A percentile compares a stretch with the other conserved stretches of the same genome.
Conservation (phyloP, 2,329 filamentous ascomycete species). For the Apiospora phragmitis region DNA sequence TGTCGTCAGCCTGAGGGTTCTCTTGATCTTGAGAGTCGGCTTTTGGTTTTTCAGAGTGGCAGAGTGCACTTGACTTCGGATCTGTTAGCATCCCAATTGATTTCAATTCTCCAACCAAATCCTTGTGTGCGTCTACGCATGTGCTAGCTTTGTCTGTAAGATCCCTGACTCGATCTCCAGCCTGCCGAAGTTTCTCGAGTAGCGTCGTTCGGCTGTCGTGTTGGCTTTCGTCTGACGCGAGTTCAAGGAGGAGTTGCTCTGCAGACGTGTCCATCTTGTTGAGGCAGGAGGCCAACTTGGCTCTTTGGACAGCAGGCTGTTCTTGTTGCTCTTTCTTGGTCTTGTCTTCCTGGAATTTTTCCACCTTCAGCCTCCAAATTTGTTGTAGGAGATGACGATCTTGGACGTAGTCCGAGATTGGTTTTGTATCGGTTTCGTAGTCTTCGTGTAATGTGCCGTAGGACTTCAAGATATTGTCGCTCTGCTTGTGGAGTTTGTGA, state of each 20-base stretch:
- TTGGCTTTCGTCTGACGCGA: neutral
- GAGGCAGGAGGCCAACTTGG: conserved; percentile 27
- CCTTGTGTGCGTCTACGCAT: neutral
- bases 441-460: conserved; percentile 25
- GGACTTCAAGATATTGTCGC: conserved; percentile 24
- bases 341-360: conserved; percentile 18
- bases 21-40: neutral
- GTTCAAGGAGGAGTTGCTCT: conserved; percentile 2
- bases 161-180: neutral
- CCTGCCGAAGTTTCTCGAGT: neutral
- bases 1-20: neutral
- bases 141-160: neutral
- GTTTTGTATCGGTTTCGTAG: conserved; percentile 25
- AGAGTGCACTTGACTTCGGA: neutral
- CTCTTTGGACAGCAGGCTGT: conserved; percentile 24
- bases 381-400: conserved; percentile 23
- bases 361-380: conserved; percentile 30
- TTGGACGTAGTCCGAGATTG: conserved; percentile 25
- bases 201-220: neutral
- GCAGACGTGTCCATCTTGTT: conserved; percentile 24
- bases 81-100: neutral
- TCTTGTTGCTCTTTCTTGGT: conserved; percentile 17
- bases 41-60: neutral
- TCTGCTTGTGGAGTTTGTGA: conserved; percentile 17
- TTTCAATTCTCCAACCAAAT: neutral